Evolutionary conservation across 2,329 filamentous ascomycete genomes (phyloP).

Genomic region (Aspergillus novoparasiticus): DNA sequence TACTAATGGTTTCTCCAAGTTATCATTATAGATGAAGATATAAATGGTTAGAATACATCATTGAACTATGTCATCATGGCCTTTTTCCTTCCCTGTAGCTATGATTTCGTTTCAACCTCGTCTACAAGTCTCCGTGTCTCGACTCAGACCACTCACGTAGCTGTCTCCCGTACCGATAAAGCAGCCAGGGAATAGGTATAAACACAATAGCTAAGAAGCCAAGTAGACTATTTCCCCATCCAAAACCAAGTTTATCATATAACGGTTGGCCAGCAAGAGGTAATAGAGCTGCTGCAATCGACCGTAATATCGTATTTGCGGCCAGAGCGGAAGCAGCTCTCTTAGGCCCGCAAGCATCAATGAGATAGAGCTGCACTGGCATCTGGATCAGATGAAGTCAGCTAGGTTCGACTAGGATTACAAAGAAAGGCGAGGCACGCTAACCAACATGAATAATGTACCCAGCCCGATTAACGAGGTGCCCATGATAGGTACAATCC

Average conservation of each 20-base stretch:
- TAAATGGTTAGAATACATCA: too few relatives aligned
- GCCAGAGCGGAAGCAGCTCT: not conserved
- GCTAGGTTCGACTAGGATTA: too few relatives aligned
- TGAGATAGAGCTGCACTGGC: not conserved
- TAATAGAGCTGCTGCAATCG: not conserved
- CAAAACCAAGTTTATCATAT: not conserved
- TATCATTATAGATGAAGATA: too few relatives aligned
- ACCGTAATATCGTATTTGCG: not conserved
- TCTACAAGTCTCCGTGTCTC: too few relatives aligned
- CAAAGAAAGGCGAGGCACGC: not conserved
- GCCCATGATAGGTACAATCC: not conserved
- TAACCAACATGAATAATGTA: not conserved
- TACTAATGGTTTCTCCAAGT: accelerated
- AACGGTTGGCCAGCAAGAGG: not conserved
- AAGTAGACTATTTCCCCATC: not conserved
- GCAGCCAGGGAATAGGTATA: not conserved
- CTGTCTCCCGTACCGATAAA: not conserved
- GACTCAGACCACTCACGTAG: not conserved
- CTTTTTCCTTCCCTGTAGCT: too few relatives aligned
- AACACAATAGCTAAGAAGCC: not conserved
- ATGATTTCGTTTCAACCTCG: too few relatives aligned
- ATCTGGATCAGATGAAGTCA: not conserved
- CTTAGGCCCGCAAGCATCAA: not conserved
- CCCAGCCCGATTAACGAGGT: not conserved
- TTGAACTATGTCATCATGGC: too few relatives aligned